Evolutionary conservation across 1,284 basidiomycete genomes (phyloP).

Genomic region (Chalciporus sp.): DNA sequence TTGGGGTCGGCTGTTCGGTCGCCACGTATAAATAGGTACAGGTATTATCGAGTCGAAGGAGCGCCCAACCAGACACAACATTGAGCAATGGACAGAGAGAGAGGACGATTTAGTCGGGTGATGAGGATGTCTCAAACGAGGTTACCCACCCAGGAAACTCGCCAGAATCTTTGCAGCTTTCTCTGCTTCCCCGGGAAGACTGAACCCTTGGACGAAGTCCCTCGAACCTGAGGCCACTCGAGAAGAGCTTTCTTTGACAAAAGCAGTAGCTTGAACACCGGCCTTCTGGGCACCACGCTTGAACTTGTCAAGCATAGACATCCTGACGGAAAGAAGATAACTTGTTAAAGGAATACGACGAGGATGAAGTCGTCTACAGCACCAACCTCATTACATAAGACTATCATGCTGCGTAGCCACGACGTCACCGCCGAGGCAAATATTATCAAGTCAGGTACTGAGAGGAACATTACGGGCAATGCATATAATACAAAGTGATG

Average conservation of each 20-base stretch:
- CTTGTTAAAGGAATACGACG: too few relatives aligned
- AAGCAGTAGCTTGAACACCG: constrained; percentile 74
- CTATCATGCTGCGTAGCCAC: neutral
- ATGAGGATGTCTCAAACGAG: neutral
- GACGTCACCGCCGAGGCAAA: too few relatives aligned
- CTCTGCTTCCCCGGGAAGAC: constrained; percentile 84
- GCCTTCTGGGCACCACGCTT: constrained; percentile 80
- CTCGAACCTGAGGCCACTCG: constrained; percentile 72
- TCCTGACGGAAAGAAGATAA: constrained; percentile 15
- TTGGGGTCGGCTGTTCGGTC: constrained; percentile 78
- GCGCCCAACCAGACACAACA: neutral
- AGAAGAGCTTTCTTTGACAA: constrained; percentile 64
- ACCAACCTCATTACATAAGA: neutral
- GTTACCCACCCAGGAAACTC: constrained; percentile 79
- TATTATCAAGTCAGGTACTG: too few relatives aligned
- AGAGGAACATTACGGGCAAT: neutral
- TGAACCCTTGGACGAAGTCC: constrained; percentile 82
- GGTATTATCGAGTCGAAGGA: neutral
- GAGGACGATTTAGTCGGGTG: neutral
- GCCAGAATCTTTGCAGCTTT: constrained; percentile 91
- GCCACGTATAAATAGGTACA: neutral
- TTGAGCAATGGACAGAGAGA: neutral
- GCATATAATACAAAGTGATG: neutral
- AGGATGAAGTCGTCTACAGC: neutral
- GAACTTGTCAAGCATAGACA: constrained; percentile 82